Evolutionary conservation across 1,284 basidiomycete genomes (phyloP).

Genomic region (Leccinum pachyderme): DNA sequence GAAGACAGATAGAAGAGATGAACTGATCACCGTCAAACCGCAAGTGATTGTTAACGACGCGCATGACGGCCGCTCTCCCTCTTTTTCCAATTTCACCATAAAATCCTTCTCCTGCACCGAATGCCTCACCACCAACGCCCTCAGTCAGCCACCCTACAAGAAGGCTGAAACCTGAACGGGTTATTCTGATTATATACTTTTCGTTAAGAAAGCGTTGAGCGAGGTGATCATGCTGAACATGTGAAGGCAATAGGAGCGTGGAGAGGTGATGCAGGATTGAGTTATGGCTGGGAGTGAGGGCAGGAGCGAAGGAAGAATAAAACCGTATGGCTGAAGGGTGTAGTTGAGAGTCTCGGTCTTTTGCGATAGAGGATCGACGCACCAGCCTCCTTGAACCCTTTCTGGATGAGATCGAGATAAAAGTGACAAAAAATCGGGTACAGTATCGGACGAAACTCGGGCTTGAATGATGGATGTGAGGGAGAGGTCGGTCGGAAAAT

Average conservation of each 20-base stretch:
- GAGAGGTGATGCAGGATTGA: constrained; percentile 79
- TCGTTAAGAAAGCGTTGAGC: constrained; percentile 88
- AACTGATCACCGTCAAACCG: constrained; percentile 78
- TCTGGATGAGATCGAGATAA: constrained; percentile 91
- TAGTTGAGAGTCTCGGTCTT: constrained; percentile 2
- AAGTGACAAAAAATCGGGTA: constrained; percentile 98
- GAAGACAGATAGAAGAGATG: constrained; percentile 10
- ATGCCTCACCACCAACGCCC: constrained; percentile 82
- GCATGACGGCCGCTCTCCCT: constrained; percentile 83
- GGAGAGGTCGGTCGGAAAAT: constrained; percentile 2
- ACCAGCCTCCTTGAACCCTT: constrained; percentile 89
- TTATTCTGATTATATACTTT: constrained; percentile 90
- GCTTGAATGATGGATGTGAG: constrained; percentile 45
- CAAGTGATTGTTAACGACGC: constrained; percentile 92
- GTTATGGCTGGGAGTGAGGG: constrained; percentile 70
- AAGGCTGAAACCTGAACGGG: constrained; percentile 88
- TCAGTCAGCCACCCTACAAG: constrained; percentile 96
- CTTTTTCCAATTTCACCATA: constrained; percentile 78
- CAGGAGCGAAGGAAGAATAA: constrained; percentile 68
- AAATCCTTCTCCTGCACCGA: constrained; percentile 80
- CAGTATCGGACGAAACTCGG: constrained; percentile 89
- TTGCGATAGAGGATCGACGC: constrained; percentile 2
- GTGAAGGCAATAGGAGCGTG: constrained; percentile 79
- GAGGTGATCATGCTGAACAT: constrained; percentile 81
- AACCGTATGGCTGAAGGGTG: constrained; percentile 61